Evolutionary conservation across 441 rosid genomes (phyloP), one percentile per base, ranked within the genome.

Genomic region (Bruguiera hainesii): DNA sequence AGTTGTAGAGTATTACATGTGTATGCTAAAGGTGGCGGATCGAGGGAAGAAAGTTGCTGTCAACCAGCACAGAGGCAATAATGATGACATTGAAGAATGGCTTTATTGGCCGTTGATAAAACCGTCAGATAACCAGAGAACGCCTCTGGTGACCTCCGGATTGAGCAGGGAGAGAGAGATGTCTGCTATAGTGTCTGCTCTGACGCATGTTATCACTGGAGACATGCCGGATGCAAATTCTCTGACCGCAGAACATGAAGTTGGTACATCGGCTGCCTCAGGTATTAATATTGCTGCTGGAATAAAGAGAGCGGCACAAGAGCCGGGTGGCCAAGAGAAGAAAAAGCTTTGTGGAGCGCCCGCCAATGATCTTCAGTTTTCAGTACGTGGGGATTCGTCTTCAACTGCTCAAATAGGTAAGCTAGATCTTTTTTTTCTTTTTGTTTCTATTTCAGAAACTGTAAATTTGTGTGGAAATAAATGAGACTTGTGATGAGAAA

Each of bases 181-280:
- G 84, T 65, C 77, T 0, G 79, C 68, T 18, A 87, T 87, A 81
- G 93, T 87, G 7, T 67, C 80, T 62, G 88, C 93, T 65, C 70
- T 87, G 73, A 74, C 75, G 3, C 87, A 75, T 31, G 93, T 87
- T 9, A 82, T 87, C n/a, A 65, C 84, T 2, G 89, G 91, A 9
- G 78, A 79, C 20, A 71, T 70, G 31, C 78, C 80, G 0, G 21
- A 20, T 11, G 50, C 56, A 15, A 31, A 26, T 25, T 16, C 50
- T 16, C 39, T 53, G 49, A 49, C 26, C 18, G 29, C 48, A 8
- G 28, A 25, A 11, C 29, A 20, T 49, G 46, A 64, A 28, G 64
- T 46, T 5, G 29, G 26, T 10, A 6, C 50, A 19, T 55, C 66
- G 5, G 16, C 56, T 28, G 23, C 65, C 13, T 70, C 75, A 1